Evolutionary conservation across 139 green algal genomes (phyloP).

Genomic region (Chlorella sp.): DNA sequence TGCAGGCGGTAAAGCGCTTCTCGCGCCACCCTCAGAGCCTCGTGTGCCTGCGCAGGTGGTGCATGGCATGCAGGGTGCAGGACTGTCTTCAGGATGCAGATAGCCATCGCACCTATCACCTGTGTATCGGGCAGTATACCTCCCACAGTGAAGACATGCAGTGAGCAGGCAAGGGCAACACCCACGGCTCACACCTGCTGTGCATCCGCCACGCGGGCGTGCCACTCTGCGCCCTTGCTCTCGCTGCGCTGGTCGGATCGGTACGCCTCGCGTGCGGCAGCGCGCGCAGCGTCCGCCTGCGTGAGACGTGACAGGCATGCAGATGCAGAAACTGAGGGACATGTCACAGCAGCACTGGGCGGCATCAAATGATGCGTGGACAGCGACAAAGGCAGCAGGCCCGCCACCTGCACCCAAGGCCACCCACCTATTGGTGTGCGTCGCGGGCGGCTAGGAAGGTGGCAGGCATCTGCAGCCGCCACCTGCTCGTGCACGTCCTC

Average conservation of each 20-base stretch:
- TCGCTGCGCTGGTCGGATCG: constrained; percentile 18
- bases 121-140: no score
- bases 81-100: no score
- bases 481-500: background rate
- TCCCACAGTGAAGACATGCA: no score
- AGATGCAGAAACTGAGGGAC: no score
- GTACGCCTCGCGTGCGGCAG: constrained; percentile 32
- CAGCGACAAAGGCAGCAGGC: no score
- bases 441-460: background rate
- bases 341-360: background rate
- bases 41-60: constrained; percentile 35
- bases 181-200: constrained; percentile 39
- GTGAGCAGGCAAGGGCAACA: no score
- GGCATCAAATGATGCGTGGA: no score
- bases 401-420: no score
- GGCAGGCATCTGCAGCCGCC: background rate
- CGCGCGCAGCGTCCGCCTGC: constrained; percentile 39
- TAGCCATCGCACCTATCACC: no score
- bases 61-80: background rate
- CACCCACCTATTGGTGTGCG: background rate
- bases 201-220: constrained; percentile 34
- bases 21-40: constrained; percentile 22
- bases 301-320: background rate
- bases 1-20: constrained; percentile 40
- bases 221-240: constrained; percentile 40